These are phyloP conservation scores for Diplogelasinospora grovesii DNA, from an alignment of 495 filamentous ascomycete genomes.

Conservation along the genomic window DNA sequence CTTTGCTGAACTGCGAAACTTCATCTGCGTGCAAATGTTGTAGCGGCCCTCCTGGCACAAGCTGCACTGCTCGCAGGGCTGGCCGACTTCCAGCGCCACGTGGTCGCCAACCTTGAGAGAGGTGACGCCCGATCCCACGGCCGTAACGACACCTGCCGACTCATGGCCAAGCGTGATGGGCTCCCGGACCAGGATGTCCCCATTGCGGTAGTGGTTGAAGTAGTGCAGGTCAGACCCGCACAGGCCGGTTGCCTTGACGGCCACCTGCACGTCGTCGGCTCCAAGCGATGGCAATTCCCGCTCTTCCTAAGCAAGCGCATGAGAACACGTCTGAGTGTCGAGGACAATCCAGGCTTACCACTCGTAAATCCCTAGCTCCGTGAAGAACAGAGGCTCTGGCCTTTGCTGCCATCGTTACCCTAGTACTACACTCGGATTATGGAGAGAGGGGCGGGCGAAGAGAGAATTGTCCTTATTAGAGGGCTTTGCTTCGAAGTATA, in stretches of 20 bases:
- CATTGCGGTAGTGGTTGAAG: slow-evolving; percentile 60
- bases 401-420: slow-evolving; percentile 18
- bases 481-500: no score
- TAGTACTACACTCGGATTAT: neutral
- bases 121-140: slow-evolving; percentile 42
- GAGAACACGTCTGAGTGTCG: neutral
- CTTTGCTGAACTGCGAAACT: slow-evolving; percentile 74
- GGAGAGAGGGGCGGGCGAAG: neutral
- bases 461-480: no score
- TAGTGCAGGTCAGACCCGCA: slow-evolving; percentile 68
- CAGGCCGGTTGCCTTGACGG: slow-evolving; percentile 53
- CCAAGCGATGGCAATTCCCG: slow-evolving; percentile 34
- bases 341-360: slow-evolving; percentile 40
- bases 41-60: slow-evolving; percentile 64
- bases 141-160: slow-evolving; percentile 50
- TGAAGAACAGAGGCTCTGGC: slow-evolving; percentile 63
- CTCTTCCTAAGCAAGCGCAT: slow-evolving; percentile 33
- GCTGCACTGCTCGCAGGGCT: slow-evolving; percentile 65
- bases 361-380: slow-evolving; percentile 58
- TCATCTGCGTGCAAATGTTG: slow-evolving; percentile 78
- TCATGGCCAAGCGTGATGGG: slow-evolving; percentile 59
- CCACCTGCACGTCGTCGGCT: slow-evolving; percentile 50
- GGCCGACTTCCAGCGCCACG: slow-evolving; percentile 78
- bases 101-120: slow-evolving; percentile 54
- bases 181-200: slow-evolving; percentile 56